Base-by-base conservation (phyloP, 257 asterid species). In the Solanum paucissectum region DNA sequence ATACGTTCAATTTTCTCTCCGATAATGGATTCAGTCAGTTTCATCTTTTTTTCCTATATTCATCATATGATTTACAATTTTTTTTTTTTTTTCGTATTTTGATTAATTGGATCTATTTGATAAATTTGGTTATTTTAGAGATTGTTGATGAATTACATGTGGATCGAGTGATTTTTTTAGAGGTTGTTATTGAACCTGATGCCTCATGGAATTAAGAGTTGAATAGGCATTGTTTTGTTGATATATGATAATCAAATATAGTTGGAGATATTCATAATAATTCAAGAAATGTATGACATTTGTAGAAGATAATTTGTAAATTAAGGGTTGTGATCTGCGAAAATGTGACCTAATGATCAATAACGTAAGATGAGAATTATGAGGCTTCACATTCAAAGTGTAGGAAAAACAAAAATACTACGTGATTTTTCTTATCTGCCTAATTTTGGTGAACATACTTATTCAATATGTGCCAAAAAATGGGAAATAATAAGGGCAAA, bases 1-100 rank as follows among this genome's bases (percentile, higher is more conserved):
- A 92, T 83, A 92, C 94, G 68, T 91, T 92, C 91, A 92, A 92
- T 90, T 92, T 91, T 89, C 92, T 90, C 27, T 92, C 92, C 83
- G 94, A 92, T 25, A 90, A 89, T 77, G 95, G 94, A 88, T 93
- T 93, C 91, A 93, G 95, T 93, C 87, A 89, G 95, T 46, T 29
- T 84, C 84, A 66, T 27, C 21, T 75, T 18, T 23, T 23, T 6
- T 55, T 4, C 75, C 23, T 16, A 29, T 55, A 38, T 58, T 46
- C 20, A 32, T n/a, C 14, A 23, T 44, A 10, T 33, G 6, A 23
- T 14, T 49, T 44, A 14, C 52, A 44, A 44, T 44, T 29, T 3
- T 73, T 14, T 29, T 18, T 72, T 27, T 79, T 86, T 42, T 13
- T 46, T 60, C 3, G 2, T 52, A 12, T 52, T 79, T 8, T 73